Evolutionary conservation across 768 basidiomycete genomes (phyloP).

Genomic region (Leccinum rimulosum): DNA sequence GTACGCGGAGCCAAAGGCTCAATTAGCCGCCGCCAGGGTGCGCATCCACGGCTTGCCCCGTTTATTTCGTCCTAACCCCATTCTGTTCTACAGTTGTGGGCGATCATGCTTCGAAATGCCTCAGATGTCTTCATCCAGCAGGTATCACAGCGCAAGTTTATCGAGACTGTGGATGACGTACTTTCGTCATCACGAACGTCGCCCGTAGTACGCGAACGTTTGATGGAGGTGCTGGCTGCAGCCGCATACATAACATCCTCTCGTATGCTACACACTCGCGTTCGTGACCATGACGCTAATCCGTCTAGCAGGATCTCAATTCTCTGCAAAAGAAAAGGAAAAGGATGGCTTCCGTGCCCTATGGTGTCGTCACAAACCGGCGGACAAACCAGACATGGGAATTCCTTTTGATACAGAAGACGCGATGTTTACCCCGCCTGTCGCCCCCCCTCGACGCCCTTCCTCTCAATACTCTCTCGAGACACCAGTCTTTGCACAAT

Average conservation of each 20-base stretch:
- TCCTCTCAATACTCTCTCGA: constrained; percentile 29
- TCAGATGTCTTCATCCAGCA: constrained; percentile 69
- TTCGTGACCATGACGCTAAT: background rate
- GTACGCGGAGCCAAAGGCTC: constrained; percentile 72
- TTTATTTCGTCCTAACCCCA: constrained; percentile 2
- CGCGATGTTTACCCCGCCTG: constrained; percentile 73
- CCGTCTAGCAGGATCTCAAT: constrained; percentile 17
- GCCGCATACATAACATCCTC: constrained; percentile 54
- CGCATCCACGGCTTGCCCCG: constrained; percentile 22
- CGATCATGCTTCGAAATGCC: constrained; percentile 84
- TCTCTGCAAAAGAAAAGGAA: constrained; percentile 29
- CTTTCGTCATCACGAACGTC: constrained; percentile 59
- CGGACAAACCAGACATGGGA: constrained; percentile 81
- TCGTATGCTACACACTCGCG: constrained; percentile 14
- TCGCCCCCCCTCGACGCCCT: constrained; percentile 34
- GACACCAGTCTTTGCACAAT: constrained; percentile 39
- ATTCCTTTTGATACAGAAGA: constrained; percentile 78
- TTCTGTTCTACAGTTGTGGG: constrained; percentile 62
- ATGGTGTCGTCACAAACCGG: constrained; percentile 79
- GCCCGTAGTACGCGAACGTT: constrained; percentile 77
- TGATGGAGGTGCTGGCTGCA: constrained; percentile 80
- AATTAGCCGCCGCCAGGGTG: constrained; percentile 75
- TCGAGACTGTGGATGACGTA: constrained; percentile 76
- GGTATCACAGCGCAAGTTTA: constrained; percentile 71
- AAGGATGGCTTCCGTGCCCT: constrained; percentile 63